Evolutionary conservation across 2,329 filamentous ascomycete species (phyloP), one percentile per base, ranked within the genome.

Genomic region (Sporothrix protearum): DNA sequence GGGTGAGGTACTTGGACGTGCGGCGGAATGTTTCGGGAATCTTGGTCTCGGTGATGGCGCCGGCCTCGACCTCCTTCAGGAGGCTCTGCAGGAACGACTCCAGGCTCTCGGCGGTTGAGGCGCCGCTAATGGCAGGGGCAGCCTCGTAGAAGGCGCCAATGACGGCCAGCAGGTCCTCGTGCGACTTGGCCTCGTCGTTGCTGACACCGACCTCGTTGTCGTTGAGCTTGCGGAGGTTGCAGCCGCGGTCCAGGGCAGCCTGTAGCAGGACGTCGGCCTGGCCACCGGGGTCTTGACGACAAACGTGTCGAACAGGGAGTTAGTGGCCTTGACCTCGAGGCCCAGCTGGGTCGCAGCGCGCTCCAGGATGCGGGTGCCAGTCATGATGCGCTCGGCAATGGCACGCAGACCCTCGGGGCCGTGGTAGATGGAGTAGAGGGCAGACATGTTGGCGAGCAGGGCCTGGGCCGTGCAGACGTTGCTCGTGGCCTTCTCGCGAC

Each of bases 401-500:
- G 88, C 87, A 81, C 89, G 93, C 68, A 98, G 83, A 22, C 94
- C 94, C 70, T 89, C 81, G 0, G 95, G 95, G 3, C 95, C 95
- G 79, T 98, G 95, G 80, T 97, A 98, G 70, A 97, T 86, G 69
- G 94, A 94, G 79, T 97, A 98, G 83, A 97, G 91, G 70, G 94
- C 93, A 76, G 89, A 95, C 93, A 97, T 97, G 81, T 98, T 98
- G 49, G 95, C 95, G 68, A 97, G 85, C 33, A 98, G 84, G 9
- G 95, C 95, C 82, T 98, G 95, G 1, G 95, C 94, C 1, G 95
- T 98, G 83, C 95, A 98, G 73, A 97, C 94, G 79, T 98, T 98
- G 84, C 94, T 97, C 1, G 95, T 98, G 1, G 95, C 95, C 86
- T 97, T 97, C 80, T 98, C 95, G 78, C 95, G 88, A 75, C 95